Evolutionary conservation across 106 monocot species (phyloP), one percentile per base, ranked within the genome.

Genomic region (Posidonia australis): DNA sequence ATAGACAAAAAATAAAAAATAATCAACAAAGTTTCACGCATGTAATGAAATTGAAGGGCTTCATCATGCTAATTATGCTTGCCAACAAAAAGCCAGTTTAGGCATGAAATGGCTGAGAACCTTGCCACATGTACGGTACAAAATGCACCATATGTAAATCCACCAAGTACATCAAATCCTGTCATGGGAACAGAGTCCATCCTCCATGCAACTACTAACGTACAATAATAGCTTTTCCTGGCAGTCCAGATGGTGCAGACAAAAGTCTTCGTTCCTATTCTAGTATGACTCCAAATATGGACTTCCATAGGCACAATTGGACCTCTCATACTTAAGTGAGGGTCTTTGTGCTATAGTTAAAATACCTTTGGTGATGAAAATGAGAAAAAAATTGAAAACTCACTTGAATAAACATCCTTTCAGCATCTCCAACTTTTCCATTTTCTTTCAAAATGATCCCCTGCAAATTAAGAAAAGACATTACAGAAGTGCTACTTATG

Each of bases 381-480:
- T 25, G 13, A 64, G 26, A 36, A 30, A 24, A 66, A 53, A 51
- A 22, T 53, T 44, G 19, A n/a, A 31, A 23, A 72, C 77, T 60
- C 44, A 93, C 94, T 78, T 94, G 94, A 70, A 94, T 94, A 63
- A 94, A 89, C 94, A 94, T 94, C 61, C 89, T 84, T 70, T 94
- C 86, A 32, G 90, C 89, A 60, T 84, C 89, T 31, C 90, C 89
- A 60, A 48, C 22, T 67, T 80, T 94, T 64, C 83, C 83, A 82
- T 89, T 94, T 82, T 86, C 86, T 70, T 90, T 90, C 78, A 94
- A 67, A 66, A 84, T 82, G 26, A 94, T 86, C 77, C 90, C 94
- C 89, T 94, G 62, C 36, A 36, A 36, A 36, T 36, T 7, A 36
- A 36, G 0, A 20, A 75, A 69, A 63, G 49, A 18, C 22, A 13